Conservation (phyloP, 257 asterid genomes). For the Salvia rosmarinus region DNA sequence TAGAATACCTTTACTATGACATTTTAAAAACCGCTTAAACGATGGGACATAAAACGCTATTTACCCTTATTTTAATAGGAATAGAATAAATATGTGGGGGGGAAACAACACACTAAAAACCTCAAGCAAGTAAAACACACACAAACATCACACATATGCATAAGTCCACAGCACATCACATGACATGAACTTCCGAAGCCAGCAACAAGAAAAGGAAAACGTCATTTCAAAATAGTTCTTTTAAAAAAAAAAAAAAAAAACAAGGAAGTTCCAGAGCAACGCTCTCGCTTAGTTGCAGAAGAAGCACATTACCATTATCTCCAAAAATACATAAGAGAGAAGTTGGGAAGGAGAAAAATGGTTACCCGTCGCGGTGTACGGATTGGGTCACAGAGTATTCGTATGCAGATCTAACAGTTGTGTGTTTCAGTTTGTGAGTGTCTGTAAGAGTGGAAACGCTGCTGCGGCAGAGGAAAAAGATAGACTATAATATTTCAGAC, state of each 20-base stretch:
- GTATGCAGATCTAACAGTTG: conserved; percentile 48
- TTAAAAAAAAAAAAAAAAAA: not conserved
- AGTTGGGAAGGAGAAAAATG: conserved; percentile 33
- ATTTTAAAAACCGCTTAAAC: too few relatives aligned
- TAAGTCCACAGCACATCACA: conserved; percentile 29
- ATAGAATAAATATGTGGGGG: not conserved
- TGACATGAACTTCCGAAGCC: conserved; percentile 8
- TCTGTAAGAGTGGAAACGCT: conserved; percentile 27
- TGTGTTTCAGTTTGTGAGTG: conserved; percentile 25
- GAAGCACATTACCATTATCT: conserved; percentile 3
- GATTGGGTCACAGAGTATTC: conserved; percentile 30
- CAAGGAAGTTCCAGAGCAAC: conserved; percentile 6
- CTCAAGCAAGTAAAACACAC: conserved; percentile 15
- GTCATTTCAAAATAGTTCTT: conserved; percentile 2
- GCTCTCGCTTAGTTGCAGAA: conserved; percentile 8
- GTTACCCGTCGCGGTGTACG: conserved; percentile 44
- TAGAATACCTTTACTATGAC: too few relatives aligned
- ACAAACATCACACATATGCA: conserved; percentile 29
- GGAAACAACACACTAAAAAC: conserved; percentile 3
- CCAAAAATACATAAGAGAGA: not conserved
- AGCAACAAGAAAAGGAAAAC: not conserved
- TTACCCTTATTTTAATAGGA: not conserved
- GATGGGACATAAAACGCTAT: too few relatives aligned
- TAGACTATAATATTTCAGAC: not conserved
- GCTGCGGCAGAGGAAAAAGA: conserved; percentile 1